Evolutionary conservation across 2,329 filamentous ascomycete genomes (phyloP).

Genomic region (Huntiella moniliformis): DNA sequence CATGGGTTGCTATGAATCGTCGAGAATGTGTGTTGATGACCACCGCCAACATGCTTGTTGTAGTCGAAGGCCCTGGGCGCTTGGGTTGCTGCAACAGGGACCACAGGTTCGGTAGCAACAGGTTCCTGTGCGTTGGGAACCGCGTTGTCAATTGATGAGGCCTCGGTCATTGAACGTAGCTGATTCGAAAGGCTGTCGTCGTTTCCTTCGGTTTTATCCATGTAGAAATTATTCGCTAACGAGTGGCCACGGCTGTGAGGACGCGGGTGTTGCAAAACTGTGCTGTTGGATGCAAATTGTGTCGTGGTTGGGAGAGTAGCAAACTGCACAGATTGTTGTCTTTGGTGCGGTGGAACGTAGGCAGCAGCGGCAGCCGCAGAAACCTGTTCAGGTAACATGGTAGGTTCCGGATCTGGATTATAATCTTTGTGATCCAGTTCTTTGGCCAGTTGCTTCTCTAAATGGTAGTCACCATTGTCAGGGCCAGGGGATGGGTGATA

Average conservation of each 20-base stretch:
- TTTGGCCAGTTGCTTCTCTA: constrained; percentile 61
- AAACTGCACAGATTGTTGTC: constrained; percentile 30
- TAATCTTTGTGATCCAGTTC: constrained; percentile 65
- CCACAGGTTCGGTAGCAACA: constrained; percentile 49
- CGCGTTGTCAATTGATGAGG: constrained; percentile 22
- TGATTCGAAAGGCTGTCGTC: constrained; percentile 22
- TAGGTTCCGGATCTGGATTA: constrained; percentile 38
- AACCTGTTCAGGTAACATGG: constrained; percentile 13
- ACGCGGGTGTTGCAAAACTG: constrained; percentile 49
- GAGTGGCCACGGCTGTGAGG: constrained; percentile 59
- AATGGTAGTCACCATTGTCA: constrained; percentile 67
- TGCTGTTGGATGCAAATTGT: constrained; percentile 31
- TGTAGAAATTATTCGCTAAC: constrained; percentile 46
- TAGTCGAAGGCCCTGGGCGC: constrained; percentile 40
- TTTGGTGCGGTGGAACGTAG: constrained; percentile 20
- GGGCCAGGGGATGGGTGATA: constrained; percentile 74
- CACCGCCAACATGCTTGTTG: constrained; percentile 21
- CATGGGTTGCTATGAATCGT: constrained; percentile 41
- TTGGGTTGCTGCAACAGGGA: constrained; percentile 38
- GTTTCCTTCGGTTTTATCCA: constrained; percentile 25
- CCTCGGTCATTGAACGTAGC: constrained; percentile 23
- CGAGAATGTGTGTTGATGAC: constrained; percentile 37
- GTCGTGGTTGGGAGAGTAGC: constrained; percentile 21
- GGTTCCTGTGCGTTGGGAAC: constrained; percentile 51
- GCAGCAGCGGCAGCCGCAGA: constrained; percentile 12